Base-by-base conservation (phyloP, 306 rosid species). In the Bauhinia variegata region DNA sequence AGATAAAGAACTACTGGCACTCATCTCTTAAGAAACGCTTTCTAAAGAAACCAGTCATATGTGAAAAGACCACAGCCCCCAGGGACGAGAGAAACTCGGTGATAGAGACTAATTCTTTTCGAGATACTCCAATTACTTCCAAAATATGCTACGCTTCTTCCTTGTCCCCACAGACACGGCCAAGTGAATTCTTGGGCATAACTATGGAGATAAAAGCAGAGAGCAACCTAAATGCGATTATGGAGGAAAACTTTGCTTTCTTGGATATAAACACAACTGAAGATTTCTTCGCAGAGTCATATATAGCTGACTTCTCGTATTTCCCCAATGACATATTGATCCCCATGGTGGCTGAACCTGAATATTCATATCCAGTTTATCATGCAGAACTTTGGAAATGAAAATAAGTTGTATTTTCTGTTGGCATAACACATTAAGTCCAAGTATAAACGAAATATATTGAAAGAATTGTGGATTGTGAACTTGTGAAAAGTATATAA, bases 221-320 rank as follows among this genome's bases (percentile, higher is more conserved):
- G 12, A 30, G 48, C 15, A 39, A 23, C 48, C n/a, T 32, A 42
- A 62, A 17, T 42, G 49, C 53, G 42, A 14, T 58, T 33, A 60
- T 4, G 13, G 75, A 36, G 15, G 61, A 61, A 18, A 14, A 3
- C 30, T 17, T 15, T 16, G 32, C 43, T 61, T 67, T 68, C 44
- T 10, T 67, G 3, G 82, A 73, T 6, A 33, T 44, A 0, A 49
- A 23, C 19, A 63, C 71, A 55, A 43, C 49, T 19, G 79, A 54
- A 16, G 32, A 56, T 70, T 84, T 84, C 72, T 81, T 80, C 86
- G 65, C 82, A 13, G 74, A 81, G 50, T 78, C 84, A 44, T 78
- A 81, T 71, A 7, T 75, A 51, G 46, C 65, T 2, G 86, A 78
- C 13, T 42, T 54, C 39, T 70, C 49, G 34, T 61, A 59, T 60